A percentile compares a stretch with the other conserved stretches of the same genome.
These are phyloP conservation scores for Tympanopsis confertula DNA, from an alignment of 2,329 filamentous ascomycete species.

Conservation along the genomic window DNA sequence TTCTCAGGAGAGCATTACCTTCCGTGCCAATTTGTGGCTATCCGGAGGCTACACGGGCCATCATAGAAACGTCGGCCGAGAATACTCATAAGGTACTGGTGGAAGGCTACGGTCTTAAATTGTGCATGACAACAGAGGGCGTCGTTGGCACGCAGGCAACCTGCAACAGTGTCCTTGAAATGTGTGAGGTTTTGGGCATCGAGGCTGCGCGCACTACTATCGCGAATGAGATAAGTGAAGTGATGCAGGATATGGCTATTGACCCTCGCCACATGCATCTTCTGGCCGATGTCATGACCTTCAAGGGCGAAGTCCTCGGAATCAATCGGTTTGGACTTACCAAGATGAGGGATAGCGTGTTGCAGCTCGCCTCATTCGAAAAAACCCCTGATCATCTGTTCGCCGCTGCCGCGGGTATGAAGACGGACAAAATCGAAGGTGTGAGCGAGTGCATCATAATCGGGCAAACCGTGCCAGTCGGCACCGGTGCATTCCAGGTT, in stretches of 20 bases:
- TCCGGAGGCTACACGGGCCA: conserved; percentile 70
- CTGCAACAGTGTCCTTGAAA: conserved; percentile 87
- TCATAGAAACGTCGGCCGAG: conserved; percentile 71
- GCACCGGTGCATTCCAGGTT: conserved; percentile 85
- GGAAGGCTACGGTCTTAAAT: conserved; percentile 81
- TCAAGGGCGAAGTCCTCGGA: conserved; percentile 90
- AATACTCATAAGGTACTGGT: conserved; percentile 68
- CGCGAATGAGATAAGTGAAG: conserved; percentile 71
- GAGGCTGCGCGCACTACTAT: conserved; percentile 88
- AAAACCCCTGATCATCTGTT: conserved; percentile 97
- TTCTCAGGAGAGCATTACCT: conserved; percentile 72
- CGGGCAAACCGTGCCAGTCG: conserved; percentile 85
- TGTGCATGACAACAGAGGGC: conserved; percentile 88
- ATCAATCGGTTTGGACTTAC: conserved; percentile 93
- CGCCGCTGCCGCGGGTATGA: conserved; percentile 83
- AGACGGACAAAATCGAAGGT: conserved; percentile 82
- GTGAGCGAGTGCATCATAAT: conserved; percentile 97
- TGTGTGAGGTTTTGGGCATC: conserved; percentile 76
- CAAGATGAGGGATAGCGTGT: conserved; percentile 88
- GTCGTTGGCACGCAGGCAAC: conserved; percentile 65
- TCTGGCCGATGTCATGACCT: conserved; percentile 96
- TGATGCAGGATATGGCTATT: conserved; percentile 92
- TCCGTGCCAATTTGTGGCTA: conserved; percentile 86
- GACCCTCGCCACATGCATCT: conserved; percentile 97
- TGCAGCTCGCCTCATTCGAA: conserved; percentile 92